These are phyloP conservation scores for Bipolaris gigantea DNA, from an alignment of 2,329 filamentous ascomycete genomes.

Conservation along the genomic window DNA sequence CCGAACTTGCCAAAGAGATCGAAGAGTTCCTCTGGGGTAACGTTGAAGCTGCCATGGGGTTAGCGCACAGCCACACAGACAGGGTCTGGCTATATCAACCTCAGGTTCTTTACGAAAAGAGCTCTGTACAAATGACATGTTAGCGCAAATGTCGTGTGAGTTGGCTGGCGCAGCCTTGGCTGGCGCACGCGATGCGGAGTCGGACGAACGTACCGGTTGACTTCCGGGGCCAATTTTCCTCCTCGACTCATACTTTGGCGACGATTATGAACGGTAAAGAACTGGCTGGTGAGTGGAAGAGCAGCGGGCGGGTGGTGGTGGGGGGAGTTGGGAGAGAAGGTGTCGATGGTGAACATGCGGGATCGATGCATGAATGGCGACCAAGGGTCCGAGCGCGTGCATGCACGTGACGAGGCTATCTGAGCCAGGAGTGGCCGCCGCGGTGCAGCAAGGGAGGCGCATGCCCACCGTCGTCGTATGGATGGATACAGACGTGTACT, in stretches of 20 bases:
- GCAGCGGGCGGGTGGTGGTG: constrained; percentile 13
- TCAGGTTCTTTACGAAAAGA: constrained; percentile 99
- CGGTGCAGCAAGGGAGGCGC: not conserved
- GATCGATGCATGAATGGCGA: constrained; percentile 10
- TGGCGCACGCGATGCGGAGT: constrained; percentile 19
- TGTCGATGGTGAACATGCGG: constrained; percentile 14
- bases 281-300: constrained; percentile 27
- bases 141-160: constrained; percentile 38
- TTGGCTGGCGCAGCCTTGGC: constrained; percentile 24
- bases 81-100: constrained; percentile 56
- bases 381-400: constrained; percentile 5
- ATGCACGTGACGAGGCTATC: constrained; percentile 6
- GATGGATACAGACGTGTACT: not conserved
- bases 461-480: not conserved
- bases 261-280: constrained; percentile 25
- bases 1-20: constrained; percentile 98
- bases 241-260: constrained; percentile 85
- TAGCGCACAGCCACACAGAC: constrained; percentile 10
- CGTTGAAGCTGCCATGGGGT: constrained; percentile 77
- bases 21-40: constrained; percentile 95
- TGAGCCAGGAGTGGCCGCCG: constrained; percentile 1
- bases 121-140: constrained; percentile 62
- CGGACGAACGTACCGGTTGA: constrained; percentile 77
- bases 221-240: constrained; percentile 98
- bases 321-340: constrained; percentile 6